These are phyloP conservation scores for Botrytis paeoniae DNA, from an alignment of 2,329 filamentous ascomycete genomes.

Conservation along the genomic window DNA sequence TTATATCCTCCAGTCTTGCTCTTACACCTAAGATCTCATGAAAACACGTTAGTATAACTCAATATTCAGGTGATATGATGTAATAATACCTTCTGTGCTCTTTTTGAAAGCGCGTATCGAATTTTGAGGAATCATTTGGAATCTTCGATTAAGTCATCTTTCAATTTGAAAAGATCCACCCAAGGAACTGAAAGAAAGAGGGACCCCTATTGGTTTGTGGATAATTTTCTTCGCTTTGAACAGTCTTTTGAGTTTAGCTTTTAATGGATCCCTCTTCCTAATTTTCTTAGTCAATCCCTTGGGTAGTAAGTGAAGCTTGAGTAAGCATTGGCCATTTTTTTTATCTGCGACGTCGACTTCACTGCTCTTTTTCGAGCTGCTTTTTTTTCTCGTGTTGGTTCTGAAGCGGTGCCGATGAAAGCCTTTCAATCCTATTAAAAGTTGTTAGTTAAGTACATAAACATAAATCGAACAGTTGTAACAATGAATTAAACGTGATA, in stretches of 20 bases:
- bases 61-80: background rate
- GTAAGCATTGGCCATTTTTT: no score
- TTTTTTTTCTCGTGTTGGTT: background rate
- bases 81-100: no score
- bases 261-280: background rate
- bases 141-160: background rate
- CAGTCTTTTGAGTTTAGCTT: background rate
- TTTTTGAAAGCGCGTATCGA: rapidly evolving
- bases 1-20: background rate
- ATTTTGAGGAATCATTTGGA: background rate
- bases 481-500: no score
- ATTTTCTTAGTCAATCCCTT: background rate
- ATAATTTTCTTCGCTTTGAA: background rate
- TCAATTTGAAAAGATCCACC: background rate
- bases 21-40: background rate
- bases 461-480: background rate
- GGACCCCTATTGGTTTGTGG: background rate
- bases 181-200: background rate
- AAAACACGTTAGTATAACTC: background rate
- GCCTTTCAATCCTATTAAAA: background rate
- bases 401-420: background rate
- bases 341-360: no score
- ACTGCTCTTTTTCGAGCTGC: background rate
- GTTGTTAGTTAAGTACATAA: background rate
- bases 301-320: background rate